Conservation (phyloP, 352 stramenopile species). For the Phytophthora sp. region DNA sequence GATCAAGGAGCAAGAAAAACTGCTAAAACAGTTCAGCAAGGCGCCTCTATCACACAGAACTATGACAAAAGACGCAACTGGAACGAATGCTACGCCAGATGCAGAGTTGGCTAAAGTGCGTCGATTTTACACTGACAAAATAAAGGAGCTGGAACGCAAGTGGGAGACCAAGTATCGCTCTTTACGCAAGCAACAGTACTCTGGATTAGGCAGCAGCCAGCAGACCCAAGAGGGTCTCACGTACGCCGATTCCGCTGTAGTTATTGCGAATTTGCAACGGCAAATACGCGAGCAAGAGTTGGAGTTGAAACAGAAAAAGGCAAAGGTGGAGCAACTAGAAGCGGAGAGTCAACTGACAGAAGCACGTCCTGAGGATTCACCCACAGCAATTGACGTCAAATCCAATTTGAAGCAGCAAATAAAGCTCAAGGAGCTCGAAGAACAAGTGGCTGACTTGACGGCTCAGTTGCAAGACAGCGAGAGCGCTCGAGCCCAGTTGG, state of each 20-base stretch:
- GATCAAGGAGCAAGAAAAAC: conserved; percentile 57
- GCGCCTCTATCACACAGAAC: conserved; percentile 4
- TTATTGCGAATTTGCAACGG: conserved; percentile 48
- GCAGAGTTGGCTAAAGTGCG: conserved; percentile 60
- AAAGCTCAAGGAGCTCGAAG: conserved; percentile 33
- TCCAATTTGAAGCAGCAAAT: conserved; percentile 9
- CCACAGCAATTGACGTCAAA: neutral
- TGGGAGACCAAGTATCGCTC: conserved; percentile 74
- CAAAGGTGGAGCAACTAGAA: conserved; percentile 25
- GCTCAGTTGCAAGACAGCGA: conserved; percentile 72
- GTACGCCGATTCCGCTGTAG: conserved; percentile 41
- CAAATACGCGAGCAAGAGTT: conserved; percentile 28
- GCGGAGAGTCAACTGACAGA: conserved; percentile 11
- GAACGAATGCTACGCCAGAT: conserved; percentile 10
- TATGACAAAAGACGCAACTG: conserved; percentile 12
- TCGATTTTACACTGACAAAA: conserved; percentile 77
- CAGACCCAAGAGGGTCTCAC: conserved; percentile 27
- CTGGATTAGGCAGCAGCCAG: conserved; percentile 21
- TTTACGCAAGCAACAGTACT: conserved; percentile 56
- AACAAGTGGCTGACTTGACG: conserved; percentile 41
- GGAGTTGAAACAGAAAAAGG: conserved; percentile 34
- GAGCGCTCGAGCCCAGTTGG: conserved; percentile 60
- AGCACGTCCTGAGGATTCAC: neutral
- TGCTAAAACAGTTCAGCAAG: conserved; percentile 33
- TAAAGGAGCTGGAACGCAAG: conserved; percentile 78